Evolutionary conservation across 345 rosid genomes (phyloP).

Genomic region (Ricinus communis): DNA sequence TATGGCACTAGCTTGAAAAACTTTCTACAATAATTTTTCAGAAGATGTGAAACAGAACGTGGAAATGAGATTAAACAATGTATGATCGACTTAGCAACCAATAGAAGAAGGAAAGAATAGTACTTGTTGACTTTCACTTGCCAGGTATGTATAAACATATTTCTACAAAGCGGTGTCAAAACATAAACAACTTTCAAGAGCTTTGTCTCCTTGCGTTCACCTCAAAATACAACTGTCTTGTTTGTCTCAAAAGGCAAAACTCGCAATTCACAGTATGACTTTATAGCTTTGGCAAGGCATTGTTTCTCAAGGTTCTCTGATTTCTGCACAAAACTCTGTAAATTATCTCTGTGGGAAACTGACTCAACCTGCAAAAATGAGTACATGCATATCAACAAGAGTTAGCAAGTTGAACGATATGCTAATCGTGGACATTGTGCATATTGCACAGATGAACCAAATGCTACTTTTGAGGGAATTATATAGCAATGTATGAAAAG

Average conservation of each 20-base stretch:
- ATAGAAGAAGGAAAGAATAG: background rate
- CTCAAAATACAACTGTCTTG: conserved; percentile 77
- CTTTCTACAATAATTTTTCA: too few species aligned
- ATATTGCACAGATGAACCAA: background rate
- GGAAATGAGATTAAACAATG: too few species aligned
- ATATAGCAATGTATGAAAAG: too few species aligned
- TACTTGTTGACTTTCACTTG: background rate
- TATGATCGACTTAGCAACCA: background rate
- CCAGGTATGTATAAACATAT: background rate
- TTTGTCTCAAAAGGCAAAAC: conserved; percentile 68
- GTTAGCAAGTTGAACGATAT: conserved; percentile 7
- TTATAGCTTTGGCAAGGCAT: conserved; percentile 77
- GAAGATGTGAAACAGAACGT: too few species aligned
- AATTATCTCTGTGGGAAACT: conserved; percentile 85
- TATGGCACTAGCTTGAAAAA: too few species aligned
- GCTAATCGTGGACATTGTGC: background rate
- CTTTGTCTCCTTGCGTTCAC: background rate
- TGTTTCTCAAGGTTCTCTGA: conserved; percentile 91
- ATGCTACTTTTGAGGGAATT: too few species aligned
- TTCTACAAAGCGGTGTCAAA: background rate
- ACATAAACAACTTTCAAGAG: conserved; percentile 6
- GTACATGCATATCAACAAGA: conserved; percentile 8
- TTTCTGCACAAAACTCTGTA: conserved; percentile 77
- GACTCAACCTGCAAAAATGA: conserved; percentile 74
- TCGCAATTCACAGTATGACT: conserved; percentile 83